Conservation (phyloP, 176 grass and related monocot species). For the Oryza brachyantha region DNA sequence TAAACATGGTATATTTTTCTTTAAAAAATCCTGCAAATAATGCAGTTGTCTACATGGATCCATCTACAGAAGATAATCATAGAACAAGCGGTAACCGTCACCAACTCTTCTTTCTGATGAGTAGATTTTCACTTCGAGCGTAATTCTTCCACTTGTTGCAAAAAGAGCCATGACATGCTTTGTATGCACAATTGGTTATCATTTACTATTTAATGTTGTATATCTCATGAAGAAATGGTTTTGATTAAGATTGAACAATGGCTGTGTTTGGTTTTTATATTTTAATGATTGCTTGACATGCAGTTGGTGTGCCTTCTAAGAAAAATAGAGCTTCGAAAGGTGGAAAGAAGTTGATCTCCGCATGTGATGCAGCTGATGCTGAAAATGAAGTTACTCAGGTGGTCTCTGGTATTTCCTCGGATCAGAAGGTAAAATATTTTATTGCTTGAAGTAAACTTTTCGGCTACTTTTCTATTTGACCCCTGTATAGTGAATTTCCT, state of each 20-base stretch:
- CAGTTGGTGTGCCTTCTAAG: slow-evolving; percentile 30
- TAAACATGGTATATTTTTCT: too few relatives aligned
- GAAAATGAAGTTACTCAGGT: slow-evolving; percentile 31
- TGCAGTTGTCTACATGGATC: neutral
- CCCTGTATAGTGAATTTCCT: neutral
- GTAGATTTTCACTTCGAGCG: neutral
- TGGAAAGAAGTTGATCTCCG: slow-evolving; percentile 27
- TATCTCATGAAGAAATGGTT: neutral
- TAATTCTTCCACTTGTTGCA: neutral
- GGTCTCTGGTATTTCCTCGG: neutral
- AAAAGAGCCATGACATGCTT: neutral
- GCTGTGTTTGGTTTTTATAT: slow-evolving; percentile 9
- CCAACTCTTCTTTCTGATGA: neutral
- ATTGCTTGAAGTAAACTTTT: neutral
- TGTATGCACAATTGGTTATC: neutral
- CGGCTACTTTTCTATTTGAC: neutral
- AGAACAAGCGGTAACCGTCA: neutral
- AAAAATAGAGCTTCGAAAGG: slow-evolving; percentile 21
- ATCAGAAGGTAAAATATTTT: slow-evolving; percentile 31
- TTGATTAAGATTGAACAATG: slow-evolving; percentile 2
- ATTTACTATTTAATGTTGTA: neutral
- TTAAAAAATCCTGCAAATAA: neutral
- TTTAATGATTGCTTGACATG: slow-evolving; percentile 3
- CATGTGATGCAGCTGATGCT: slow-evolving; percentile 12
- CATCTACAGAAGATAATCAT: neutral